phyloP scores from a whole-genome alignment of 1,284 basidiomycete species.

The Puccinia polysora region DNA sequence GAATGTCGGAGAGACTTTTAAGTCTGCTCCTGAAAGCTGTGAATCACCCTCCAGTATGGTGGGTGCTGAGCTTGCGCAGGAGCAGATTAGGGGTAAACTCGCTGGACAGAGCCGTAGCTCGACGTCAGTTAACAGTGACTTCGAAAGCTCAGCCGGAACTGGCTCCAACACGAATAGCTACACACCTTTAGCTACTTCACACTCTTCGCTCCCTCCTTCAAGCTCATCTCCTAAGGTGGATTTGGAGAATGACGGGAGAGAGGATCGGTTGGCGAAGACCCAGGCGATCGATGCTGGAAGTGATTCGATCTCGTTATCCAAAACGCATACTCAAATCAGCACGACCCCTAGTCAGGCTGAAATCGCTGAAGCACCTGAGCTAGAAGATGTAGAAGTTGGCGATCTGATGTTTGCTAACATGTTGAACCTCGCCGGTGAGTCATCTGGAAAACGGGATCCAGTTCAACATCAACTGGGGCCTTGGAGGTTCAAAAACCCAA shows the following conservation, averaged over 20 bases:
- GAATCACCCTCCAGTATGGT: too few species aligned
- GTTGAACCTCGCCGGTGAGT: conserved; percentile 34
- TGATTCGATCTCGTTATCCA: background rate
- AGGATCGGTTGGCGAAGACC: background rate
- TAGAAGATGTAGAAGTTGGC: conserved; percentile 49
- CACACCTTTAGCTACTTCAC: background rate
- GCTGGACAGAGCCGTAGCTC: background rate
- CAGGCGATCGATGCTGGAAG: background rate
- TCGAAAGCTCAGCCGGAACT: background rate
- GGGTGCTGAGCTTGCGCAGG: too few species aligned
- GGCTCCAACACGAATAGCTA: background rate
- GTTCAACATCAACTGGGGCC: conserved; percentile 52
- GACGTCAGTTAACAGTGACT: background rate
- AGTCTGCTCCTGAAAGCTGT: too few species aligned
- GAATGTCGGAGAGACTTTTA: too few species aligned
- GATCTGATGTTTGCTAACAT: conserved; percentile 51
- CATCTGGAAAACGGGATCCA: conserved; percentile 45
- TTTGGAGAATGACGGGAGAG: background rate
- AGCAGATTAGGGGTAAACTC: background rate
- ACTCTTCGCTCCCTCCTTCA: background rate
- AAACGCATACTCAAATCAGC: conserved; percentile 46
- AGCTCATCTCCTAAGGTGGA: too few species aligned
- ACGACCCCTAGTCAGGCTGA: conserved; percentile 45
- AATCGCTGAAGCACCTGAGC: conserved; percentile 48
- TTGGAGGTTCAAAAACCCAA: conserved; percentile 54